phyloP scores from a whole-genome alignment of 2,329 filamentous ascomycete genomes.

The Scedosporium dehoogii region DNA sequence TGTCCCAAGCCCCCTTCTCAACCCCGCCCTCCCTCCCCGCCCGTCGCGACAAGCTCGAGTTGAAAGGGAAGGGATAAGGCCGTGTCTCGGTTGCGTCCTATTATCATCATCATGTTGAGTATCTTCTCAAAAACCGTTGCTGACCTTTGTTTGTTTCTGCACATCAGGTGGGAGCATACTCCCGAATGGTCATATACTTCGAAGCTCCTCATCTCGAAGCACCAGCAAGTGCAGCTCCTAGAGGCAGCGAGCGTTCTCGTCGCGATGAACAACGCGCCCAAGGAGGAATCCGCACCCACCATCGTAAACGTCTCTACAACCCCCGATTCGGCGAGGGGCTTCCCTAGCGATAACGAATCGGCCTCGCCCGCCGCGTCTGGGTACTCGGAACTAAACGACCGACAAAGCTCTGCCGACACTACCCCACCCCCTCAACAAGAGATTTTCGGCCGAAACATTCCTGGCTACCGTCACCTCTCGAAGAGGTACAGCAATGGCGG shows the following conservation, averaged over 20 bases:
- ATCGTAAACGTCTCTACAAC: conserved; percentile 48
- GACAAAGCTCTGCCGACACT: conserved; percentile 79
- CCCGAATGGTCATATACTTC: conserved; percentile 96
- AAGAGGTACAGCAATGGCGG: conserved; percentile 51
- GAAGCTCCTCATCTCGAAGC: conserved; percentile 96
- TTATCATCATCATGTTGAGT: not conserved
- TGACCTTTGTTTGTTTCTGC: not conserved
- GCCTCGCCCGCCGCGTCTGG: conserved; percentile 72
- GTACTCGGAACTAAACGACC: conserved; percentile 68
- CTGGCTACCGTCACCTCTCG: conserved; percentile 34
- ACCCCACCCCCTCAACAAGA: conserved; percentile 79
- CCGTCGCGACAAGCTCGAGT: conserved; percentile 9
- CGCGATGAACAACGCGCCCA: conserved; percentile 59
- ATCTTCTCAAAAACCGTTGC: not conserved
- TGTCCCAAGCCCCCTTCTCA: conserved; percentile 10
- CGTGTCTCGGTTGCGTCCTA: not conserved
- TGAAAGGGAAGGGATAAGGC: not conserved
- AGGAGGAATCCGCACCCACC: conserved; percentile 14
- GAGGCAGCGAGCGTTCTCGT: conserved; percentile 96
- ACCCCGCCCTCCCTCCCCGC: conserved; percentile 18
- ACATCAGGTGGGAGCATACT: conserved; percentile 91
- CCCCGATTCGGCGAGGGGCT: conserved; percentile 56
- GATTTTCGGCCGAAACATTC: conserved; percentile 43
- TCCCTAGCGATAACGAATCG: conserved; percentile 72
- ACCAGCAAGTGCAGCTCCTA: conserved; percentile 95